Base-by-base conservation (phyloP, 805 yeast species). In the Candida odintsovae region DNA sequence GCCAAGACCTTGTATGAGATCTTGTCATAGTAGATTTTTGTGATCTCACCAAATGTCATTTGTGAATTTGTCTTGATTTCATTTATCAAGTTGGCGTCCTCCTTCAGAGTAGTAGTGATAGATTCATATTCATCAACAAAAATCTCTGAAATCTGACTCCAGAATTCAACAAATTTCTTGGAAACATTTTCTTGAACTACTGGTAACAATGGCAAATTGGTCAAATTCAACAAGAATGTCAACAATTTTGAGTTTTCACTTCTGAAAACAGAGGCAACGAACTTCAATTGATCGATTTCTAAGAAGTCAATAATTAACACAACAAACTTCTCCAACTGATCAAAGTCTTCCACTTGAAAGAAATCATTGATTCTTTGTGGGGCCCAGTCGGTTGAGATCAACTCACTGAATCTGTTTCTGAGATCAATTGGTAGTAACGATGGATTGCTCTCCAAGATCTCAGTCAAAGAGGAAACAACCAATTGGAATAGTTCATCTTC, bases 21-120 rank as follows among this genome's bases (percentile, higher is more conserved):
- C 54, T 89, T 88, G 3, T 71, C 68, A 83, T 94, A 83, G 63
- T 87, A 89, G 2, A 81, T 72, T 20, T 66, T 68, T 19, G 87
- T 72, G 3, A 87, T 74, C 49, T 72, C 70, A 28, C 66, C 67
- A 48, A 85, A 76, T 4, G 81, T 58, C 1, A 59, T 56, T 28
- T 58, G 50, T 13, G 72, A 63, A 46, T 72, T 67, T 7, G 51
- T 50, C 33, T 61, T 53, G 35, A 73, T 42, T 33, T 67, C 57
- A 18, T 57, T 44, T 40, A 61, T 26, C 50, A 53, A 26, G 0
- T 58, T 56, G 15, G 66, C 65, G 41, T 69, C 70, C 18, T 67
- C 62, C 33, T 70, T 59, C 38, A 74, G 55, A 1, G 67, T 46
- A 0, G 57, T 44, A 3, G 55, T 37, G 5, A 73, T 40, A 4